A percentile compares a stretch with the other conserved stretches of the same genome.
Conservation (phyloP, 1,284 basidiomycete species). For the Austropuccinia psidii region DNA sequence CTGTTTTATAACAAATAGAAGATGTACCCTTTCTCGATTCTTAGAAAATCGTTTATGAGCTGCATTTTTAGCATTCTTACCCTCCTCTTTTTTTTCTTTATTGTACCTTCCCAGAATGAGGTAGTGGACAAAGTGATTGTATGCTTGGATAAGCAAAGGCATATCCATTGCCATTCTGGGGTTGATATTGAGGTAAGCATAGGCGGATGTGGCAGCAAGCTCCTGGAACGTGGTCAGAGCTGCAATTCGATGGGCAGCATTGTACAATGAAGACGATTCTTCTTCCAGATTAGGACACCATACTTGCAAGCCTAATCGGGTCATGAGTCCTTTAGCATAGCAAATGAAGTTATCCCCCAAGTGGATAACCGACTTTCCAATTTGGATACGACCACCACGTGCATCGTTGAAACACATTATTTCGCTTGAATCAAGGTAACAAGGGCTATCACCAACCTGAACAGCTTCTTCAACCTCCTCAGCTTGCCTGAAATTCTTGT, state of each 20-base stretch:
- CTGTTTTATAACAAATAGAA: background rate
- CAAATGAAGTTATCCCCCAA: conserved; percentile 14
- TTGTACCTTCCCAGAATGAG: background rate
- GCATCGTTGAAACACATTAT: background rate
- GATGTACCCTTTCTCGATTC: background rate
- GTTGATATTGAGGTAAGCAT: conserved; percentile 13
- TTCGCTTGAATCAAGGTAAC: background rate
- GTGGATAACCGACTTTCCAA: background rate
- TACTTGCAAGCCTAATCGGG: background rate
- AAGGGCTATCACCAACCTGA: background rate
- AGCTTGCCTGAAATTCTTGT: background rate
- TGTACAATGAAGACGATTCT: conserved; percentile 1
- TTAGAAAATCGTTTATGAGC: background rate
- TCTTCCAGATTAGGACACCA: conserved; percentile 14
- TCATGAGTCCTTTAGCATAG: conserved; percentile 13
- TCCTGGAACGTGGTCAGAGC: conserved; percentile 21
- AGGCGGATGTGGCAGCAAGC: background rate
- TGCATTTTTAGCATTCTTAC: background rate
- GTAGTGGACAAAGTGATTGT: conserved; percentile 23
- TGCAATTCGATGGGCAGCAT: conserved; percentile 11
- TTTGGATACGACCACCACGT: background rate
- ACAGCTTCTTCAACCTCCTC: conserved; percentile 10
- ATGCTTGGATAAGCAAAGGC: background rate
- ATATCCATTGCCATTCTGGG: background rate
- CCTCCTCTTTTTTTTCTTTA: conserved; percentile 7